Base-by-base conservation (phyloP, 2,329 filamentous ascomycete genomes). In the Fusarium lyarnte region DNA sequence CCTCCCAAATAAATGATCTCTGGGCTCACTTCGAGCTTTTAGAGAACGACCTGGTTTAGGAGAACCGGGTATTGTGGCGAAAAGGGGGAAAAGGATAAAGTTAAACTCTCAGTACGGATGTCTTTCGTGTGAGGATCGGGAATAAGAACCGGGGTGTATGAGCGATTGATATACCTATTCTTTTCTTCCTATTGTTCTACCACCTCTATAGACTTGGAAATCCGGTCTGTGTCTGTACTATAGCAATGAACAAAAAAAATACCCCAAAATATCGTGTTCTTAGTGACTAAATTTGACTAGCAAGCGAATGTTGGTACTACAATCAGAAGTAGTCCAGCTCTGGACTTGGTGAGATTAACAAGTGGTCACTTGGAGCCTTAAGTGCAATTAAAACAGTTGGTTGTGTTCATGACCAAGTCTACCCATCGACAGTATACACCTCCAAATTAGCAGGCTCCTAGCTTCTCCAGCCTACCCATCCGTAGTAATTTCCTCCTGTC, bases 1-100 rank as follows among this genome's bases (percentile, higher is more conserved):
- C 89, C 89, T 76, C 84, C 84, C 78, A 89, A 89, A 81, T 90
- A 90, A 87, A 78, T 71, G 7, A 49, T 41, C 46, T 51, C 46
- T 53, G 53, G 58, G 51, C 61, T 66, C 38, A 47, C 21, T 41
- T 45, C 25, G 57, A 68, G 66, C 53, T 58, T 17, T 35, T 6
- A 35, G 45, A 63, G 61, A 42, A 52, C 49, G 38, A 25, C 45
- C 29, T 57, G 53, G 70, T 49, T 23, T 58, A 38, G 46, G 27
- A 17, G 53, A 23, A 46, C 51, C 46, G 42, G 63, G 51, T 38
- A 41, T 54, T 31, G 47, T 68, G 70, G 54, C 70, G 70, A 73
- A 73, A 73, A 73, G 35, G 66, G 51, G 52, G 38, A 74, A 60
- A 46, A 54, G 67, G 51, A 71, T 47, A 47, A 55, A 51, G 47